These are phyloP conservation scores for Diplodia sapinea DNA, from an alignment of 2,329 filamentous ascomycete genomes.

Conservation along the genomic window DNA sequence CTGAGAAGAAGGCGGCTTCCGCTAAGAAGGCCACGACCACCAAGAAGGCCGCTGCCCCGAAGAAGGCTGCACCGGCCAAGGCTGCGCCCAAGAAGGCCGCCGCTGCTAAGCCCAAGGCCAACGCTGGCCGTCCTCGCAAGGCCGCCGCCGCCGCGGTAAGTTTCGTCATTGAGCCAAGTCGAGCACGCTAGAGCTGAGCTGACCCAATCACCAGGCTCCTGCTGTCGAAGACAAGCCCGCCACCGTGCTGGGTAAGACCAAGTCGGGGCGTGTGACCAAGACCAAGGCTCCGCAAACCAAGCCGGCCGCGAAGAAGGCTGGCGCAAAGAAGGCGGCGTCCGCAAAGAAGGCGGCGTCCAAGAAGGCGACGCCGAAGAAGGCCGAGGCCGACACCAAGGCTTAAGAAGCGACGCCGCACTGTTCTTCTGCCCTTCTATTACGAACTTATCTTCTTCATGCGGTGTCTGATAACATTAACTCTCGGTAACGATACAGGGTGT, in stretches of 20 bases:
- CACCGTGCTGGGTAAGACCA: slow-evolving; percentile 77
- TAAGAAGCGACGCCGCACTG: not conserved
- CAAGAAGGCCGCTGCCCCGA: slow-evolving; percentile 45
- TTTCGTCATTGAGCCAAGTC: not conserved
- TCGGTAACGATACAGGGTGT: slow-evolving; percentile 17
- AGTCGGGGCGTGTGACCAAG: slow-evolving; percentile 85
- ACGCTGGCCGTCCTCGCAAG: slow-evolving; percentile 55
- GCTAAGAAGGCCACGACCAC: slow-evolving; percentile 42
- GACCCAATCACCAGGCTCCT: slow-evolving; percentile 53
- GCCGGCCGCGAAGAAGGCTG: slow-evolving; percentile 38
- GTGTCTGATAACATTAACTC: slow-evolving; percentile 22
- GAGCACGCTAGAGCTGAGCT: not conserved
- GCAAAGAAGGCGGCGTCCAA: slow-evolving; percentile 53
- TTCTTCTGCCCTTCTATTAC: slow-evolving; percentile 9
- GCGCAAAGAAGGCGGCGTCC: slow-evolving; percentile 50
- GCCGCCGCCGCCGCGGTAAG: slow-evolving; percentile 39
- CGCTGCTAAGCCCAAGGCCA: slow-evolving; percentile 52
- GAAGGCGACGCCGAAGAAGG: slow-evolving; percentile 45
- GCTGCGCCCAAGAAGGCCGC: slow-evolving; percentile 43
- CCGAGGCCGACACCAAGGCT: slow-evolving; percentile 35
- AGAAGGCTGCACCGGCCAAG: slow-evolving; percentile 54
- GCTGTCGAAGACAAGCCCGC: slow-evolving; percentile 71
- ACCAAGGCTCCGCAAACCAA: slow-evolving; percentile 56
- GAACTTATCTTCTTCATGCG: slow-evolving; percentile 19
- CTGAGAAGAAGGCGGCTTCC: slow-evolving; percentile 51